Evolutionary conservation across 1,139 yeast species (phyloP), one percentile per base, ranked within the genome.

Genomic region (Diutina rugosa): DNA sequence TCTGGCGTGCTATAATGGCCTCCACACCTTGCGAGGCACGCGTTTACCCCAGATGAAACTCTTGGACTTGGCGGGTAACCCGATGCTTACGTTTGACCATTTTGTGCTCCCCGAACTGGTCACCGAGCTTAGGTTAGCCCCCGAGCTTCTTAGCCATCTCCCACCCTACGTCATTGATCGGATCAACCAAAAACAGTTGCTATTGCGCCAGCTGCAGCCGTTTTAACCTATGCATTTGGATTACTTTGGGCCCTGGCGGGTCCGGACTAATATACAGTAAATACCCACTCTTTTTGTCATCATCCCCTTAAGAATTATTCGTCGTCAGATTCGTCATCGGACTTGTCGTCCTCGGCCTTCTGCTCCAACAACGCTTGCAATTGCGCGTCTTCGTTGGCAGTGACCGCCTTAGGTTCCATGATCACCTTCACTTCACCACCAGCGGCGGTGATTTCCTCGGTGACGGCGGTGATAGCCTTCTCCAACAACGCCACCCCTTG

Each of bases 331-430:
- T 74, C 79, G 57, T 75, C 79, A 57, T 73, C 77, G 51, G 77
- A 72, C 63, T 71, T 72, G 57, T 76, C 79, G 61, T 76, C 80
- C 57, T 74, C 78, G 65, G 74, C 80, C 64, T 76, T 77, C 61
- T 77, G 72, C 63, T 76, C 80, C 83, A 93, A 86, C 63, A 93
- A 79, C 62, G 96, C 96, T 73, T 90, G 96, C 68, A 93, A 83
- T 74, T 91, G 98, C 59, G 97, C 98, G 71, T 93, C 99, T 71
- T 93, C 99, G 60, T 93, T 88, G 60, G 97, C 98, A 59, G 97
- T 90, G 63, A 93, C 98, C 55, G 98, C 97, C 82, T 91, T 91
- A 67, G 99, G 98, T 65, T 96, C 93, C 97, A 93, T 91, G 61
- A 95, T 90, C 62, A 93, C 87, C 64, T 88, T 90, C 70, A 96